Evolutionary conservation across 1,284 basidiomycete genomes (phyloP).

Genomic region (Grifola frondosa): DNA sequence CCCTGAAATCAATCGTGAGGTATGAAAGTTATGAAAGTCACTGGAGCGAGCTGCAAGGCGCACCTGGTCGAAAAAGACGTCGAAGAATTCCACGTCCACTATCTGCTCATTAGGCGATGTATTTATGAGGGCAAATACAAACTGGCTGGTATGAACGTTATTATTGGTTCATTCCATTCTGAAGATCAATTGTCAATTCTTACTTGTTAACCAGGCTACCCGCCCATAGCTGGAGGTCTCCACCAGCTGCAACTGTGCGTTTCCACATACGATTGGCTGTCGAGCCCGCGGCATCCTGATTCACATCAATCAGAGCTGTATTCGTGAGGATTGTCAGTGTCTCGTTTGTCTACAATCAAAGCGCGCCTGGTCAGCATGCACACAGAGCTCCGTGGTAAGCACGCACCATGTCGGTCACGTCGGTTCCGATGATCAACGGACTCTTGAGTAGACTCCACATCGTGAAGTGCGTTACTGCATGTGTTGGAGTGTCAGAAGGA

Average conservation of each 20-base stretch:
- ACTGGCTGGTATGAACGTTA: constrained; percentile 25
- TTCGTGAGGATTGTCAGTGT: constrained; percentile 31
- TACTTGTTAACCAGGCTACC: constrained; percentile 34
- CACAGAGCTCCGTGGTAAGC: not conserved
- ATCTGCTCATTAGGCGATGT: constrained; percentile 34
- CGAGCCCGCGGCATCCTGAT: constrained; percentile 27
- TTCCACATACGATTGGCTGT: constrained; percentile 30
- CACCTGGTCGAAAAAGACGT: constrained; percentile 32
- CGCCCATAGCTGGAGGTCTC: constrained; percentile 34
- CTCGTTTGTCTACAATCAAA: constrained; percentile 20
- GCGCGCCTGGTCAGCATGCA: not conserved
- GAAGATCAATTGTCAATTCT: no score
- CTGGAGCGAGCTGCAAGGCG: no score
- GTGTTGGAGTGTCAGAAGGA: not conserved
- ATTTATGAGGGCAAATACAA: constrained; percentile 38
- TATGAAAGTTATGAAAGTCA: no score
- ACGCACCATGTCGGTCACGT: constrained; percentile 31
- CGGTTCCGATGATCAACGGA: constrained; percentile 36
- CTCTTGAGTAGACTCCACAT: constrained; percentile 41
- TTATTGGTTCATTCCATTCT: no score
- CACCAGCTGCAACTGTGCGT: constrained; percentile 23
- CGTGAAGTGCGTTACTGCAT: constrained; percentile 34
- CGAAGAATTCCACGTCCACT: constrained; percentile 25
- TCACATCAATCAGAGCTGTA: constrained; percentile 27
- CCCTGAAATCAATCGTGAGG: constrained; percentile 10